phyloP scores from a whole-genome alignment of 345 rosid species.

The Bruguiera parviflora region DNA sequence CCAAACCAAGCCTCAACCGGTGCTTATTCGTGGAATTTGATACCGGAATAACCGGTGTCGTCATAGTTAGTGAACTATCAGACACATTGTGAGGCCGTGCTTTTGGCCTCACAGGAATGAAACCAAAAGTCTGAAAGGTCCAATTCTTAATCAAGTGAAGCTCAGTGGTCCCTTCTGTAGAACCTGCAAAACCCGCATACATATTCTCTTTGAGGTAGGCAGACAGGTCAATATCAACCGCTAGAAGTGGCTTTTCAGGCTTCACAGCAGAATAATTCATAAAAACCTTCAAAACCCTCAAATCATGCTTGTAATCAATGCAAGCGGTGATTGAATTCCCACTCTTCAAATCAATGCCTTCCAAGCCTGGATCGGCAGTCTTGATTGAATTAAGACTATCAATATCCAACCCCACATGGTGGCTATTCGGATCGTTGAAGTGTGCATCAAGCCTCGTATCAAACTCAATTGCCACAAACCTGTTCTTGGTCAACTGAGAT shows the following conservation, averaged over 20 bases:
- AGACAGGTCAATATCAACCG: conserved; percentile 61
- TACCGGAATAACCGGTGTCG: conserved; percentile 31
- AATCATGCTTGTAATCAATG: conserved; percentile 86
- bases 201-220: conserved; percentile 46
- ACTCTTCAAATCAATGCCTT: conserved; percentile 66
- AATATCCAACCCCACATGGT: conserved; percentile 77
- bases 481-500: conserved; percentile 62
- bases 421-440: conserved; percentile 62
- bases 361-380: conserved; percentile 48
- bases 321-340: conserved; percentile 68
- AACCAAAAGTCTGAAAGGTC: conserved; percentile 71
- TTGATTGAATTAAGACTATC: conserved; percentile 64
- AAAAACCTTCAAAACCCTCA: conserved; percentile 54
- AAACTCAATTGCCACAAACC: conserved; percentile 79
- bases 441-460: conserved; percentile 64
- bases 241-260: conserved; percentile 55
- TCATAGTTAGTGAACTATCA: conserved; percentile 46
- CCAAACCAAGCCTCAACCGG: conserved; percentile 54
- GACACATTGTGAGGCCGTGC: conserved; percentile 72
- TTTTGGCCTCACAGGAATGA: conserved; percentile 50
- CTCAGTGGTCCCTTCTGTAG: conserved; percentile 96
- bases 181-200: conserved; percentile 86
- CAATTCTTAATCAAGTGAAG: conserved; percentile 67
- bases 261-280: conserved; percentile 54
- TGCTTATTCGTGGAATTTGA: conserved; percentile 36